A percentile compares a stretch with the other conserved stretches of the same genome.
These are phyloP conservation scores for Pyrus communis DNA, from an alignment of 306 rosid genomes.

Conservation along the genomic window DNA sequence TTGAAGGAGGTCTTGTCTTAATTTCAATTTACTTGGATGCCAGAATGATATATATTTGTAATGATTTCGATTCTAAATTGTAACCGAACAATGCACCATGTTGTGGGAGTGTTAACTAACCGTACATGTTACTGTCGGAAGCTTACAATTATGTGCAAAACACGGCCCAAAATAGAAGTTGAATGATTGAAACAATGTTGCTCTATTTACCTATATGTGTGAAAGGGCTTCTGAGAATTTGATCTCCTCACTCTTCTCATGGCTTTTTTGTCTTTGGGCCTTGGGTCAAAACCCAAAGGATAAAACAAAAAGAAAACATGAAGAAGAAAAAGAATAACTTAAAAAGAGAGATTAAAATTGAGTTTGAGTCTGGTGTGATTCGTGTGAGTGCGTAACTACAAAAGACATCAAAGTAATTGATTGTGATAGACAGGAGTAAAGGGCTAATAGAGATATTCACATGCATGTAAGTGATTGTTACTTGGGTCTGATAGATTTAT, in stretches of 20 bases:
- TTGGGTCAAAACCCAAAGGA: background rate
- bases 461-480: background rate
- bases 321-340: no score
- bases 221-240: background rate
- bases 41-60: background rate
- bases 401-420: no score
- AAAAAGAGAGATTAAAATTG: background rate
- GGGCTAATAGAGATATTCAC: background rate
- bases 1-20: no score
- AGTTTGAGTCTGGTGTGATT: background rate
- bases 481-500: no score
- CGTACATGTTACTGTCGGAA: background rate
- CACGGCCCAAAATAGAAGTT: background rate
- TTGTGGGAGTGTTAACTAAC: background rate
- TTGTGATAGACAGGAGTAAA: background rate
- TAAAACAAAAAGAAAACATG: background rate
- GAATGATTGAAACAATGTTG: background rate
- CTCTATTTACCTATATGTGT: background rate
- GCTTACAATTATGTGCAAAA: no score
- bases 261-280: background rate
- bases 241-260: background rate
- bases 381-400: background rate
- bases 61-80: background rate
- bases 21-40: no score
- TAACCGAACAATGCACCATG: no score